Evolutionary conservation across 106 monocot species (phyloP), one percentile per base, ranked within the genome.

Genomic region (Agapanthus africanus): DNA sequence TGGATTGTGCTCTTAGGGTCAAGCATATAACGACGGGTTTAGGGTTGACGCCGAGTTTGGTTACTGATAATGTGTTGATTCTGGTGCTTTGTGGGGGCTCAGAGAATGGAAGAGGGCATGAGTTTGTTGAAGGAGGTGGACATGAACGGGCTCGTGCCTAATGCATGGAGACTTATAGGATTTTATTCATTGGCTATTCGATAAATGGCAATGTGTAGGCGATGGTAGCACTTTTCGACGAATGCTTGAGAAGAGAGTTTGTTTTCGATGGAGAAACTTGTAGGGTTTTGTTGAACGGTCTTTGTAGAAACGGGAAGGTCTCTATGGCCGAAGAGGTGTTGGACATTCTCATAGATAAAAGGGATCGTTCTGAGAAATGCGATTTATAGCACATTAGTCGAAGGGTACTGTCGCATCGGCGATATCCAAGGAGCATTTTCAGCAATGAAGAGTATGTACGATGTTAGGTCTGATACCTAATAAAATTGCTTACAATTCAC

Each of bases 251-350:
- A 7, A 77, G 63, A 6, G 85, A 79, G 11, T 63, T 77, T 18
- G 36, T 11, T 4, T 63, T 86, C 40, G 77, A 59, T 11, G 30
- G 26, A 1, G 75, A 83, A 50, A 51, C 79, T 0, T 83, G 83
- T 30, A 71, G 81, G 44, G 78, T 88, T 41, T 40, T 88, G 71
- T 67, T 93, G 63, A 88, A 81, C 70, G 85, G 74, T 28, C 81
- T 93, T 16, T 93, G 93, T 79, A 85, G 82, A 70, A 73, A 81
- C 54, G 83, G 88, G 36, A 82, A 77, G 36, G 63, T 85, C 26
- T 67, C 57, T 1, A 76, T 79, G 68, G 88, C 88, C 10, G 81
- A 79, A 40, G 71, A 72, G 35, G 63, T 87, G 35, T 68, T 91
- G 61, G 60, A 38, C 23, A 76, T 28, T 41, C 18, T 87, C 16